Base-by-base conservation (phyloP, 2,329 filamentous ascomycete species). In the Xylaria sp. region DNA sequence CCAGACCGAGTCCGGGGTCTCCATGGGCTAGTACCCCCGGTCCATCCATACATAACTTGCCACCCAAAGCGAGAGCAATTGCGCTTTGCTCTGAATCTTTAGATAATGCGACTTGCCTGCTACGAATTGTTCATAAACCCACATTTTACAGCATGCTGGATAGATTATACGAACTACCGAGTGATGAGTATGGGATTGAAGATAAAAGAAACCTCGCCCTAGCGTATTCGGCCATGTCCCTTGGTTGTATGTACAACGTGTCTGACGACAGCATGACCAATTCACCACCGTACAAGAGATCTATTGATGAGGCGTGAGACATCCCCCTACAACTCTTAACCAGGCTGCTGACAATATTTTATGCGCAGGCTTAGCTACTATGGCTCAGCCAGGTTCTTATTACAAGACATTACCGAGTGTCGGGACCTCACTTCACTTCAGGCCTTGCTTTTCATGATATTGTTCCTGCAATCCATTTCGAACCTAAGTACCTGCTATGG, bases 401-500 rank as follows among this genome's bases (percentile, higher is more conserved):
- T 93, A 48, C 81, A 85, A 58, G 87, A 89, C 63, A 79, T 88
- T 43, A 86, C 86, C 1, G 86, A 89, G 62, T 93, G 90, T 68
- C 87, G 90, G 47, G 90, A 93, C 71, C 79, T 94, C 43, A 85
- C 82, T 19, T 90, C 90, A 1, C 78, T 94, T 8, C 91, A 95
- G 73, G 87, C 89, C 2, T 82, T 95, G 6, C 78, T 93, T 19
- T 93, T 92, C 73, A 90, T 93, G 83, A 90, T 93, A 49, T 79
- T 94, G 2, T 95, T 93, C 71, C 81, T 94, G 1, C 91, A 95
- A 71, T 87, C 89, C 2, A 91, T 91, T 1, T 90, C 90, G 9
- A 91, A 92, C 71, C 78, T 94, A 29, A 91, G 88, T 71, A 90
- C 87, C 9, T 94, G 91, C 72, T 94, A 94, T 74, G 87, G 90